phyloP scores from a whole-genome alignment of 129 eudicot genomes.

The Chrysanthemum lavandulifolium region DNA sequence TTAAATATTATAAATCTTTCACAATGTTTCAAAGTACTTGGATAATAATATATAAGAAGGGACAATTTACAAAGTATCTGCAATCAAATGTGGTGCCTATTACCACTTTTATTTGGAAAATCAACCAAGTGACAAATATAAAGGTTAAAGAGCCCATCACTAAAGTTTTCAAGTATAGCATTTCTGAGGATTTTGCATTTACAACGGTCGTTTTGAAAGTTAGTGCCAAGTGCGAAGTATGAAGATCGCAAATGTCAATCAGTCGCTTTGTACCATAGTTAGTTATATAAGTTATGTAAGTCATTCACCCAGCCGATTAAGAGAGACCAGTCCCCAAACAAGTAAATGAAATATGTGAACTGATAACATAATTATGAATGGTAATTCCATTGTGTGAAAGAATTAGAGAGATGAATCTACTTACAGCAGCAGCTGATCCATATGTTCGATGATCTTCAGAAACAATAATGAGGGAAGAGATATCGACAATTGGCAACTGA shows the following conservation, averaged over 20 bases:
- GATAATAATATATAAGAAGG: background rate
- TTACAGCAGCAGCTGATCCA: constrained; percentile 88
- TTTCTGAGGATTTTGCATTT: too few species aligned
- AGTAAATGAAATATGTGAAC: constrained; percentile 11
- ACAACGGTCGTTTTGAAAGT: too few species aligned
- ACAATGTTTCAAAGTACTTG: background rate
- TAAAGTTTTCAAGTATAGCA: background rate
- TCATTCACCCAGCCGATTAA: constrained; percentile 19
- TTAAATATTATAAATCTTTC: constrained; percentile 2
- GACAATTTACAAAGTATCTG: background rate
- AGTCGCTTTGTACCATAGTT: too few species aligned
- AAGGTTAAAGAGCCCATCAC: background rate
- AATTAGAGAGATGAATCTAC: constrained; percentile 28
- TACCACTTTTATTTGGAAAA: background rate
- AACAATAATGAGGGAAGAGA: constrained; percentile 60
- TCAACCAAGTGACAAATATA: constrained; percentile 10
- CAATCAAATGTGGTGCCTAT: background rate
- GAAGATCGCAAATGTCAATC: too few species aligned
- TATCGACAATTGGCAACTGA: constrained; percentile 75
- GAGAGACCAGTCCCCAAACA: constrained; percentile 12
- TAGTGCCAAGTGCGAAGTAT: too few species aligned
- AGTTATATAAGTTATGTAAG: background rate
- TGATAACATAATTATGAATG: background rate
- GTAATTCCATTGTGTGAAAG: background rate
- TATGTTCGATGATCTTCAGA: constrained; percentile 97